These are phyloP conservation scores for Macrotyloma uniflorum DNA, from an alignment of 306 rosid species.

Conservation along the genomic window DNA sequence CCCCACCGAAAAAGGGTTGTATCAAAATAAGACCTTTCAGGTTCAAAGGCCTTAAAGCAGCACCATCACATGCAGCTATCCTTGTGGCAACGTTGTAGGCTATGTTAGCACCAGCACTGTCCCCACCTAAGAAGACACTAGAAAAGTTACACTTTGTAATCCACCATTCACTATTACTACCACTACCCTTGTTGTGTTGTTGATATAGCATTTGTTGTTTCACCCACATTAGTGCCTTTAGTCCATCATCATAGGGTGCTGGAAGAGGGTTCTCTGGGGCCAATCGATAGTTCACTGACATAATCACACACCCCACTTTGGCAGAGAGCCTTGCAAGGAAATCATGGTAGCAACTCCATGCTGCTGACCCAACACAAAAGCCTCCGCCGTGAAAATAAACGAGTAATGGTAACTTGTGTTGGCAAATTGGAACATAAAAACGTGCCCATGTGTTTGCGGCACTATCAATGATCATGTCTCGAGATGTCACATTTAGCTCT, in stretches of 20 bases:
- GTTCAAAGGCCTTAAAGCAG: constrained; percentile 44
- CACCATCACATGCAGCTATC: constrained; percentile 33
- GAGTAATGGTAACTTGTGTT: constrained; percentile 62
- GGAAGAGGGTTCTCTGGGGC: constrained; percentile 95
- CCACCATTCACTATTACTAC: constrained; percentile 59
- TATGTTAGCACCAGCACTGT: constrained; percentile 92
- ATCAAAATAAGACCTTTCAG: constrained; percentile 62
- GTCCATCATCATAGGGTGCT: constrained; percentile 81
- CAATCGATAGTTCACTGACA: constrained; percentile 79
- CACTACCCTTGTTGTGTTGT: background rate
- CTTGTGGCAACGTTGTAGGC: constrained; percentile 60
- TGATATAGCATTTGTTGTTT: constrained; percentile 48
- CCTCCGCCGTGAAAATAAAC: constrained; percentile 95
- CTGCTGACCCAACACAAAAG: constrained; percentile 83
- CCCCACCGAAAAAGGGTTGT: constrained; percentile 88
- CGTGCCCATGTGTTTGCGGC: constrained; percentile 69
- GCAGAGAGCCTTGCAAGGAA: constrained; percentile 61
- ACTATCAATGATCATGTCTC: constrained; percentile 65
- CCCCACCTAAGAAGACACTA: constrained; percentile 69
- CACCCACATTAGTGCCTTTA: constrained; percentile 66
- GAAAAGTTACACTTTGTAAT: constrained; percentile 55
- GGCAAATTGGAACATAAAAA: constrained; percentile 61
- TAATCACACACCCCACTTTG: constrained; percentile 53
- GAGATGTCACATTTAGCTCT: constrained; percentile 55
- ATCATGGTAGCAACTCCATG: constrained; percentile 87